Evolutionary conservation across 192 early-diverging fungal species (phyloP), one percentile per base, ranked within the genome.

Genomic region (Allomyces macrogynus): DNA sequence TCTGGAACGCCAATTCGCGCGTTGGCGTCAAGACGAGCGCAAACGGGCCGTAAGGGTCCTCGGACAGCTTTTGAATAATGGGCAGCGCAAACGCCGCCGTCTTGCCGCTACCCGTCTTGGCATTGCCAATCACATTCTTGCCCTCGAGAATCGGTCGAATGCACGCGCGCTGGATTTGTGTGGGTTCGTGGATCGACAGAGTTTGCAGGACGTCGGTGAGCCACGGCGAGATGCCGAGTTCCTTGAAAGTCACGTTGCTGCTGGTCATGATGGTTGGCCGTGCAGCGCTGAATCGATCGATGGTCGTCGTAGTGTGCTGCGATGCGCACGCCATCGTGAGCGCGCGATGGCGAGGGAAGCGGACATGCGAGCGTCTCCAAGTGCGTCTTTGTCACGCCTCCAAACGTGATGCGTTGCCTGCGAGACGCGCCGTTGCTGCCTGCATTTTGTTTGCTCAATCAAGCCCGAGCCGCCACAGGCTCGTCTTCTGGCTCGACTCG

Each of bases 31-130:
- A 72, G 1, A 99, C 86, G n/a, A 99, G 72, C 0, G 91, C 93
- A 79, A 92, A 99, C 2, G 94, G 82, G 23, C 97, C 97, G 69
- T 86, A 99, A 10, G 93, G 92, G 63, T 99, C 95, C 67, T 95
- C 91, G 0, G 91, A 87, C 3, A 99, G 81, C 67, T 86, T 87
- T 67, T 97, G 93, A 61, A 99, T 76, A 20, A 99, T 95, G 0
- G 97, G 97, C 11, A 97, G 71, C 7, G 97, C 97, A 81, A 99
- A 99, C 0, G 95, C 92, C 11, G 92, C 92, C 0, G 97, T 99
- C 72, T 99, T 99, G 64, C 97, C 97, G 3, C 83, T 87, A 62
- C 97, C 97, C 9, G 97, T 99, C 63, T 90, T 92, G 27, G 97
- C 94, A 18, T 87, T 86, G 40, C 93, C 97, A 62, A 99, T 89